Evolutionary conservation across 257 asterid genomes (phyloP).

Genomic region (Scutellaria barbata): DNA sequence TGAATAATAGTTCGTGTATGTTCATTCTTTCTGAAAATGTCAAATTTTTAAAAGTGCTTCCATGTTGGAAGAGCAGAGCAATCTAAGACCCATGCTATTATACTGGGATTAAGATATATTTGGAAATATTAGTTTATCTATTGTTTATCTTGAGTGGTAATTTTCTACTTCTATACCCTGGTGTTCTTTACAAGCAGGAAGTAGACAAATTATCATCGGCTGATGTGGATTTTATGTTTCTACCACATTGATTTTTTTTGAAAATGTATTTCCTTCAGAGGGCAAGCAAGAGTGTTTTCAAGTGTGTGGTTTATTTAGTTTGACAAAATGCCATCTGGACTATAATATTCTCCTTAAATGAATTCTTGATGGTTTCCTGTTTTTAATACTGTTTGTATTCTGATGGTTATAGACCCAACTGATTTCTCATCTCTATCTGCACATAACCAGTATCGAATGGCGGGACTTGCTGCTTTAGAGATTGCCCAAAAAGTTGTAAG

Average conservation of each 20-base stretch:
- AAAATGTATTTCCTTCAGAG: neutral
- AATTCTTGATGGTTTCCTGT: constrained; percentile 24
- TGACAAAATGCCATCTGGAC: constrained; percentile 26
- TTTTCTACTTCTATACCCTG: constrained; percentile 8
- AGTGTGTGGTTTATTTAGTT: constrained; percentile 3
- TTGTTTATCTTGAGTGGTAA: constrained; percentile 16
- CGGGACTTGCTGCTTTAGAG: constrained; percentile 97
- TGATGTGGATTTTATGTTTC: constrained; percentile 15
- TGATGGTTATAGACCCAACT: constrained; percentile 7
- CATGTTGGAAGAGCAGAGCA: neutral
- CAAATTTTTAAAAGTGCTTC: neutral
- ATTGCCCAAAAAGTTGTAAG: constrained; percentile 91
- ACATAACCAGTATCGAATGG: constrained; percentile 89
- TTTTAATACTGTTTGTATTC: constrained; percentile 11
- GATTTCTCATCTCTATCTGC: constrained; percentile 37
- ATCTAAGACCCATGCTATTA: neutral
- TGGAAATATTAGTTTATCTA: constrained; percentile 3
- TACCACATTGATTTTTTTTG: neutral
- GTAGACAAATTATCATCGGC: neutral
- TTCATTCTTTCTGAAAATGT: neutral
- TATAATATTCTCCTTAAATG: constrained; percentile 16
- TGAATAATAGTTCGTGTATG: neutral
- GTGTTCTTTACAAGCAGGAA: neutral
- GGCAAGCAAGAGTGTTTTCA: constrained; percentile 15
- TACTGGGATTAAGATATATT: neutral